Conservation (phyloP, 129 eudicot species). For the Pulicaria dysenterica region DNA sequence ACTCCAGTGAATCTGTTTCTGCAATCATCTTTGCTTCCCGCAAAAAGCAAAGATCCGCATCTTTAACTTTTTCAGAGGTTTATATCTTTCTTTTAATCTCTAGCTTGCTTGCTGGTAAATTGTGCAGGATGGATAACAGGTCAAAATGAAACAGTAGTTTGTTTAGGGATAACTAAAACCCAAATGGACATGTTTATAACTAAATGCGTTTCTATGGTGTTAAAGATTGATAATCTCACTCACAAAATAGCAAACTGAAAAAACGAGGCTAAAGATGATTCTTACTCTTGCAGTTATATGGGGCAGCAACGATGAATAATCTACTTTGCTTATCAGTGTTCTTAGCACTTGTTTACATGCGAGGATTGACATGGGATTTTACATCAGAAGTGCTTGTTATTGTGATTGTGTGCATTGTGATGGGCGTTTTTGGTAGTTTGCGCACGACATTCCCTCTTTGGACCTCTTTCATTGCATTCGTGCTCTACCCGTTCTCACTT, state of each 20-base stretch:
- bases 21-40: slow-evolving; percentile 86
- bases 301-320: slow-evolving; percentile 92
- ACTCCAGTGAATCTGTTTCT: slow-evolving; percentile 94
- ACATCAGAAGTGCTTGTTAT: slow-evolving; percentile 85
- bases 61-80: slow-evolving; percentile 96
- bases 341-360: slow-evolving; percentile 71
- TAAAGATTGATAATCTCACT: too few species aligned
- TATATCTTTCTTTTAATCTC: slow-evolving; percentile 4
- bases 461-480: slow-evolving; percentile 77
- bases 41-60: slow-evolving; percentile 80
- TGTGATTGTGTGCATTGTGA: slow-evolving; percentile 71
- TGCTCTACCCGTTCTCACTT: slow-evolving; percentile 75
- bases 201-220: too few species aligned
- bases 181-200: too few species aligned
- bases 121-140: neutral
- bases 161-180: neutral
- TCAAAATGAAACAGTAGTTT: neutral
- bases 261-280: neutral
- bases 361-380: slow-evolving; percentile 86
- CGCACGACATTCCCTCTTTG: slow-evolving; percentile 89
- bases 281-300: slow-evolving; percentile 60
- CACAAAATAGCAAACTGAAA: too few species aligned
- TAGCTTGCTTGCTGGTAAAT: neutral
- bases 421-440: slow-evolving; percentile 74
- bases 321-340: slow-evolving; percentile 78